Conservation (phyloP, 768 basidiomycete genomes). For the Amanita muscaria region DNA sequence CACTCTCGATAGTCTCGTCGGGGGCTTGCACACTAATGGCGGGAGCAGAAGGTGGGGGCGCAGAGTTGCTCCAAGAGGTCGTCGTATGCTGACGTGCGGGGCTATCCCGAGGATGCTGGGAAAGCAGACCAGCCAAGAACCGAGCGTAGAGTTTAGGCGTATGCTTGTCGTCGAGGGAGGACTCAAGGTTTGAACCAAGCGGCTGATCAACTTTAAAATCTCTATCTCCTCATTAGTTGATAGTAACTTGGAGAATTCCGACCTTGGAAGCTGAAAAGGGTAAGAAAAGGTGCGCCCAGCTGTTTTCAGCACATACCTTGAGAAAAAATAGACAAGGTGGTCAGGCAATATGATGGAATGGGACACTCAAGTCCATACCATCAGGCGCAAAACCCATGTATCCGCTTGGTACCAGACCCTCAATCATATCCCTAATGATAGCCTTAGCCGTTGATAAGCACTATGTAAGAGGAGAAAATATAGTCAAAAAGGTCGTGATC, state of each 20-base stretch:
- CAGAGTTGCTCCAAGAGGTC: slow-evolving; percentile 33
- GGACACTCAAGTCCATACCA: slow-evolving; percentile 30
- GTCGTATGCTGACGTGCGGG: slow-evolving; percentile 44
- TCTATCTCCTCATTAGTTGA: slow-evolving; percentile 55
- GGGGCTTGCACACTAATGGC: neutral
- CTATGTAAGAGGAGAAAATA: slow-evolving; percentile 23
- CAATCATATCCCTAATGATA: slow-evolving; percentile 58
- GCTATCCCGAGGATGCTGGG: slow-evolving; percentile 61
- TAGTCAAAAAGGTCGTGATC: neutral
- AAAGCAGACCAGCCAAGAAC: slow-evolving; percentile 66
- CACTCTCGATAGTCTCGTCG: neutral
- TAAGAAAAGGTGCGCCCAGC: neutral
- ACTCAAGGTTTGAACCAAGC: slow-evolving; percentile 63
- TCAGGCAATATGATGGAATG: neutral
- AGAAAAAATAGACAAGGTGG: slow-evolving; percentile 42
- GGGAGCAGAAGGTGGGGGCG: slow-evolving; percentile 3
- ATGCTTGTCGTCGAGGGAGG: slow-evolving; percentile 74
- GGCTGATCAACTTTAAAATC: slow-evolving; percentile 63
- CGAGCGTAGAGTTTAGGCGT: slow-evolving; percentile 75
- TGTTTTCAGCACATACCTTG: slow-evolving; percentile 41
- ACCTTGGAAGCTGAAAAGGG: slow-evolving; percentile 49
- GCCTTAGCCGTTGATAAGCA: slow-evolving; percentile 64
- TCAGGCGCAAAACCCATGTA: slow-evolving; percentile 77
- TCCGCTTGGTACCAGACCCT: slow-evolving; percentile 57
- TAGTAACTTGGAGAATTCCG: slow-evolving; percentile 60